Conservation (phyloP, 2,329 filamentous ascomycete species). For the Alternaria sp. region DNA sequence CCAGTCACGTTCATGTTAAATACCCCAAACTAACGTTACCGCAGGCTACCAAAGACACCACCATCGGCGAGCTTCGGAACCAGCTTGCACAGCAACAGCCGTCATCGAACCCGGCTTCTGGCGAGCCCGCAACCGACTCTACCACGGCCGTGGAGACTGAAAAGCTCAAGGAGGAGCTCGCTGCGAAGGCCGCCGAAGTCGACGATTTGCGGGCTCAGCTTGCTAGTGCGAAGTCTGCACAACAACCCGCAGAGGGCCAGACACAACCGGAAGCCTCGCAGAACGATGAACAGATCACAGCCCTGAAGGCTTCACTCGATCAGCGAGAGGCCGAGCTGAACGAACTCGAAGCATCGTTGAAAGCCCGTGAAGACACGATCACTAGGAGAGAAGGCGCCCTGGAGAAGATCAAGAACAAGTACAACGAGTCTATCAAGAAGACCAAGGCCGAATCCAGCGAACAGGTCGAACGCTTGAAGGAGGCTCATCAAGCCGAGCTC, state of each 20-base stretch:
- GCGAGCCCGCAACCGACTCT: constrained; percentile 4
- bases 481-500: constrained; percentile 46
- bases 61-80: constrained; percentile 42
- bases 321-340: constrained; percentile 35
- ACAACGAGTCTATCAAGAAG: constrained; percentile 71
- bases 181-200: constrained; percentile 53
- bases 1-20: neutral
- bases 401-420: constrained; percentile 54
- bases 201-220: constrained; percentile 52
- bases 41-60: constrained; percentile 50
- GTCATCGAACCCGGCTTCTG: constrained; percentile 11
- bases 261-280: constrained; percentile 53
- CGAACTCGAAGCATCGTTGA: constrained; percentile 54
- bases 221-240: constrained; percentile 24
- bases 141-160: constrained; percentile 23
- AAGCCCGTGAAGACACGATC: constrained; percentile 34
- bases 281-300: constrained; percentile 52
- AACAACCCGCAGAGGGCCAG: constrained; percentile 5
- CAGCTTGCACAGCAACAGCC: constrained; percentile 35
- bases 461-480: constrained; percentile 53
- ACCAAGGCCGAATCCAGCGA: constrained; percentile 25
- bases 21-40: constrained; percentile 17
- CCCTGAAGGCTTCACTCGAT: constrained; percentile 42
- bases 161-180: constrained; percentile 47
- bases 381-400: constrained; percentile 31